A percentile compares a stretch with the other conserved stretches of the same genome.
phyloP scores from a whole-genome alignment of 768 basidiomycete species.

The Trametes meyenii region DNA sequence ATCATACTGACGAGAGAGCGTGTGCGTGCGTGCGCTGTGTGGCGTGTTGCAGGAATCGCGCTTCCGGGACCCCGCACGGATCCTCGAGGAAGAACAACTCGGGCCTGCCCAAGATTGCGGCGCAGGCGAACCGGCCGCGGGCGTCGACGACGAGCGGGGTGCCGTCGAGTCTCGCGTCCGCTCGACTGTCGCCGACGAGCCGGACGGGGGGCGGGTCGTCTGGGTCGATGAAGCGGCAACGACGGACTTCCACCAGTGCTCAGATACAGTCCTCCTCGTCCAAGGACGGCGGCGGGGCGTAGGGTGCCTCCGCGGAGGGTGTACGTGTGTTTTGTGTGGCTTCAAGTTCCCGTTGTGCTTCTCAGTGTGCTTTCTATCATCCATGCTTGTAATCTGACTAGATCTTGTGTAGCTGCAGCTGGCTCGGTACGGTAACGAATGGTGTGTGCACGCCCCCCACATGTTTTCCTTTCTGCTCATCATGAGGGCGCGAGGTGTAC shows the following conservation, averaged over 20 bases:
- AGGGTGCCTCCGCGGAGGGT: slow-evolving; percentile 30
- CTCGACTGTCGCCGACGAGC: slow-evolving; percentile 42
- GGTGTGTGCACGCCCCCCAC: slow-evolving; percentile 13
- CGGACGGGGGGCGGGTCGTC: slow-evolving; percentile 32
- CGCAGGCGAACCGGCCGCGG: slow-evolving; percentile 71
- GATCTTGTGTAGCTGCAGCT: slow-evolving; percentile 26
- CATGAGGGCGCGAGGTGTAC: slow-evolving; percentile 26
- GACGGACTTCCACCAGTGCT: slow-evolving; percentile 70
- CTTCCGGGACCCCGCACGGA: slow-evolving; percentile 71
- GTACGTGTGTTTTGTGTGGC: slow-evolving; percentile 22
- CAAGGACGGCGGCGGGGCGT: slow-evolving; percentile 29
- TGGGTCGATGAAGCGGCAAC: slow-evolving; percentile 73
- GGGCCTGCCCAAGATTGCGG: slow-evolving; percentile 72
- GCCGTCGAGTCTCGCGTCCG: slow-evolving; percentile 48
- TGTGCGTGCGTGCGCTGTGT: too few relatives aligned
- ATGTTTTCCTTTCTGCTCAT: slow-evolving; percentile 8
- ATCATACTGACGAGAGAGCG: slow-evolving; percentile 16
- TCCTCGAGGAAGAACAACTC: slow-evolving; percentile 64
- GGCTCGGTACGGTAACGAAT: slow-evolving; percentile 12
- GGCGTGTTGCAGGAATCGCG: slow-evolving; percentile 62
- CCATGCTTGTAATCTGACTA: slow-evolving; percentile 29
- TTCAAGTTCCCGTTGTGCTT: slow-evolving; percentile 34
- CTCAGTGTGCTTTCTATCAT: slow-evolving; percentile 32
- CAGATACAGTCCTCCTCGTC: slow-evolving; percentile 44
- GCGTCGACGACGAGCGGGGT: slow-evolving; percentile 66